Percentiles rank a stretch among this genome's conserved stretches.
These are phyloP conservation scores for Leccinum brunneo-olivaceum DNA, from an alignment of 1,284 basidiomycete species.

Conservation along the genomic window DNA sequence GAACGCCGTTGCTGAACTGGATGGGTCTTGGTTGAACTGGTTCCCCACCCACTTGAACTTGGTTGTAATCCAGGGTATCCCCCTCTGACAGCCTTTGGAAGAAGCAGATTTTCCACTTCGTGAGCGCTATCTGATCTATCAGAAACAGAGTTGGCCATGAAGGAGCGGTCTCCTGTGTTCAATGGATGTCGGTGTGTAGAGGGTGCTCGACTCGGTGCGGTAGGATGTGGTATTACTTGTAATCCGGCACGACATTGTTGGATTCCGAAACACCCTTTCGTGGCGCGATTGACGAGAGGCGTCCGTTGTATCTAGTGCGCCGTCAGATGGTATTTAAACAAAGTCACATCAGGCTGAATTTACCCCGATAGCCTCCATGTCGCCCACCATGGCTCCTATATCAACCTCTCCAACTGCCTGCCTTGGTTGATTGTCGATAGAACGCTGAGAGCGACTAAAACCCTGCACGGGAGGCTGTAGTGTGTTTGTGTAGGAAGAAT, in stretches of 20 bases:
- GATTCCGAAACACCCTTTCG: conserved; percentile 28
- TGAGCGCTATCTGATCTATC: conserved; percentile 62
- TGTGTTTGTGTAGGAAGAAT: conserved; percentile 16
- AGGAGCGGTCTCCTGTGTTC: conserved; percentile 34
- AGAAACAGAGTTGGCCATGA: conserved; percentile 38
- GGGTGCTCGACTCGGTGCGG: conserved; percentile 10
- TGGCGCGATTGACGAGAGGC: conserved; percentile 51
- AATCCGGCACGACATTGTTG: conserved; percentile 25
- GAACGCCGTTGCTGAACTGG: conserved; percentile 25
- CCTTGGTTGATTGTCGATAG: conserved; percentile 20
- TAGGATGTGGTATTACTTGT: conserved; percentile 14
- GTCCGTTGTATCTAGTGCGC: conserved; percentile 61
- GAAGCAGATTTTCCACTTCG: conserved; percentile 62
- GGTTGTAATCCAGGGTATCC: conserved; percentile 13
- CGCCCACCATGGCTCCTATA: conserved; percentile 52
- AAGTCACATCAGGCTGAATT: conserved; percentile 8
- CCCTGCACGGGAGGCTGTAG: conserved; percentile 12
- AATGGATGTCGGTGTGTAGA: conserved; percentile 24
- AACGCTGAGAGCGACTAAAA: conserved; percentile 14
- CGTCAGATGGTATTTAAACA: conserved; percentile 4
- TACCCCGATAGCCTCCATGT: conserved; percentile 68
- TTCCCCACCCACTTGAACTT: conserved; percentile 25
- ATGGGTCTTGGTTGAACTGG: conserved; percentile 15
- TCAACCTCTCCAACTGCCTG: conserved; percentile 31
- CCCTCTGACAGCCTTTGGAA: conserved; percentile 23